These are phyloP conservation scores for Opeltia flavorubescens DNA, from an alignment of 495 filamentous ascomycete species.

Conservation along the genomic window DNA sequence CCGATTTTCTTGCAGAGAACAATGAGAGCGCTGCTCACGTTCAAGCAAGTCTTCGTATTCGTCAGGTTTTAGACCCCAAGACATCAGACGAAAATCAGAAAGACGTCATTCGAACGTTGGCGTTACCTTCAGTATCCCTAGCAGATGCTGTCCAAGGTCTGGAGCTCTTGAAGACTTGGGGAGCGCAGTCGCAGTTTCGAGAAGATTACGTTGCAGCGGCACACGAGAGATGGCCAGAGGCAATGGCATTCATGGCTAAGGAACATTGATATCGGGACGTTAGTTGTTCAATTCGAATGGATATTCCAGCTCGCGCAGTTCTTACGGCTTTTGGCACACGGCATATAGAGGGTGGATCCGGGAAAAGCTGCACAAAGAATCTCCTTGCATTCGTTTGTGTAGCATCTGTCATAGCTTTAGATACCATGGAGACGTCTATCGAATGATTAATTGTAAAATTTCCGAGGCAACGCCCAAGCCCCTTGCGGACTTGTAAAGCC, in stretches of 20 bases:
- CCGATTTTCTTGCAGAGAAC: slow-evolving; percentile 48
- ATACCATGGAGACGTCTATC: too few relatives aligned
- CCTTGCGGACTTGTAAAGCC: too few relatives aligned
- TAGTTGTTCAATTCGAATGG: not conserved
- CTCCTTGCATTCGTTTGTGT: too few relatives aligned
- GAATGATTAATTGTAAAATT: too few relatives aligned
- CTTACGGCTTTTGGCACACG: too few relatives aligned
- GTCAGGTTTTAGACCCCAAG: slow-evolving; percentile 42
- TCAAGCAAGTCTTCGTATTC: slow-evolving; percentile 45
- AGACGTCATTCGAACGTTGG: slow-evolving; percentile 38
- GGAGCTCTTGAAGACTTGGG: slow-evolving; percentile 45
- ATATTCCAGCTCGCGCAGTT: not conserved
- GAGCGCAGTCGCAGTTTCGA: slow-evolving; percentile 33
- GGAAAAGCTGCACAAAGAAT: too few relatives aligned
- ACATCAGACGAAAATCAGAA: slow-evolving; percentile 43
- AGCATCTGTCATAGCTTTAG: too few relatives aligned
- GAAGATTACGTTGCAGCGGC: slow-evolving; percentile 49
- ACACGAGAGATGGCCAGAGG: slow-evolving; percentile 57
- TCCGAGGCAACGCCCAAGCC: too few relatives aligned
- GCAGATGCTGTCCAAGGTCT: slow-evolving; percentile 48
- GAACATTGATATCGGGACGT: not conserved
- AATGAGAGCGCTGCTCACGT: slow-evolving; percentile 48
- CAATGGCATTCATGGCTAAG: slow-evolving; percentile 37
- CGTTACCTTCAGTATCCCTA: slow-evolving; percentile 31
- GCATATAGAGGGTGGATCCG: too few relatives aligned